Conservation (phyloP, 495 filamentous ascomycete species). For the Copromyces sp. region DNA sequence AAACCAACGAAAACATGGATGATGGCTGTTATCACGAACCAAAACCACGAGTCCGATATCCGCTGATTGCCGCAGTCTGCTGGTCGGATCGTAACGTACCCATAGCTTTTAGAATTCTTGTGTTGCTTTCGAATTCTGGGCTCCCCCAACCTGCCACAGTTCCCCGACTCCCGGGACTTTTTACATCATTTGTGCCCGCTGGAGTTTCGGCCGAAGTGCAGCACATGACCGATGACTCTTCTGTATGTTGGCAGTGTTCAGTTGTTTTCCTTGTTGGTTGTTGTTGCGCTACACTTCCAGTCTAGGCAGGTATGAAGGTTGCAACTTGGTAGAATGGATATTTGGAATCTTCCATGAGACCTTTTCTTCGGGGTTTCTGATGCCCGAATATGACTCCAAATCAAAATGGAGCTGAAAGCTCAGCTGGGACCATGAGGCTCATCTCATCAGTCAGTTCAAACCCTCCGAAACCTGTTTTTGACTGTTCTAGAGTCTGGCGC, state of each 20-base stretch:
- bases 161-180: neutral
- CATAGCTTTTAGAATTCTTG: neutral
- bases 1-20: neutral
- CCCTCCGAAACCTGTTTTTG: neutral
- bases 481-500: neutral
- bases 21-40: neutral
- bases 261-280: too few relatives aligned
- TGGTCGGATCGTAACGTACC: neutral
- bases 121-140: neutral
- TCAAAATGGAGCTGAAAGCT: neutral
- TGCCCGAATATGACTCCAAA: neutral
- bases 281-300: too few relatives aligned
- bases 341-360: neutral
- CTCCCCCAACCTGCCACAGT: neutral
- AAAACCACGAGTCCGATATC: neutral
- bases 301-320: neutral
- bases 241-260: neutral
- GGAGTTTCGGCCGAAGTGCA: neutral
- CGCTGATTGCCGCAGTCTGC: neutral
- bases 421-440: neutral
- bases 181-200: neutral
- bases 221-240: neutral
- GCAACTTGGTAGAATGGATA: neutral
- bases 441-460: neutral
- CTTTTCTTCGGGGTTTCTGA: neutral